These are phyloP conservation scores for Steccherinum ochraceum DNA, from an alignment of 768 basidiomycete species.

Conservation along the genomic window DNA sequence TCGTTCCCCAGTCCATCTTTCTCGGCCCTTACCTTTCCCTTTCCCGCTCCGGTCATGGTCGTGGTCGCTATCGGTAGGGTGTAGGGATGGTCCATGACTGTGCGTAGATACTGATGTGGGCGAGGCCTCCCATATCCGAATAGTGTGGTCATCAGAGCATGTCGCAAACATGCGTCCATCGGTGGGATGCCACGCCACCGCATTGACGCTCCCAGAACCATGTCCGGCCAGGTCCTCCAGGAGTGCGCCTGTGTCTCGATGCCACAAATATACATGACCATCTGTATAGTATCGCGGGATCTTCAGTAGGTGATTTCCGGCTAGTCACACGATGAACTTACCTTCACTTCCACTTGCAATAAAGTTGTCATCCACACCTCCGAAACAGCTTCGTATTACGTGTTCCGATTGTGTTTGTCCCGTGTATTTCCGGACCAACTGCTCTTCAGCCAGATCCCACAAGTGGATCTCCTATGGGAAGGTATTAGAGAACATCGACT, in stretches of 20 bases:
- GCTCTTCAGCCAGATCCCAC: constrained; percentile 70
- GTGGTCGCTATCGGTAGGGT: not conserved
- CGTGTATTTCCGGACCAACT: constrained; percentile 71
- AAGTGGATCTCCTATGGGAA: constrained; percentile 75
- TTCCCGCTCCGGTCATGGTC: constrained; percentile 35
- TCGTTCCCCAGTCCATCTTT: constrained; percentile 34
- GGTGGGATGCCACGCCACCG: constrained; percentile 92
- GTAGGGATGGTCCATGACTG: constrained; percentile 6
- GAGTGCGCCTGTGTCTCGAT: constrained; percentile 74
- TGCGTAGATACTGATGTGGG: constrained; percentile 7
- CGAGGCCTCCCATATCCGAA: constrained; percentile 78
- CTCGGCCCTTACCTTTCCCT: constrained; percentile 59
- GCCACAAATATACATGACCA: constrained; percentile 93
- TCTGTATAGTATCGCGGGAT: constrained; percentile 42
- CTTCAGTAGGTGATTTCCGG: not conserved
- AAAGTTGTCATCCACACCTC: constrained; percentile 82
- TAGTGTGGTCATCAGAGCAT: constrained; percentile 87
- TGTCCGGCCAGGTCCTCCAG: constrained; percentile 90
- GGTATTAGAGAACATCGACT: constrained; percentile 4
- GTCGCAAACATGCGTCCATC: constrained; percentile 92
- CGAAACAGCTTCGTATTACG: constrained; percentile 91
- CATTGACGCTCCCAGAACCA: constrained; percentile 85
- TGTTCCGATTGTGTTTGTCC: constrained; percentile 83
- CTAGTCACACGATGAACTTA: constrained; percentile 28
- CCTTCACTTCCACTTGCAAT: constrained; percentile 96